Evolutionary conservation across 352 stramenopile species (phyloP), one percentile per base, ranked within the genome.

Genomic region (Globisporangium splendens): DNA sequence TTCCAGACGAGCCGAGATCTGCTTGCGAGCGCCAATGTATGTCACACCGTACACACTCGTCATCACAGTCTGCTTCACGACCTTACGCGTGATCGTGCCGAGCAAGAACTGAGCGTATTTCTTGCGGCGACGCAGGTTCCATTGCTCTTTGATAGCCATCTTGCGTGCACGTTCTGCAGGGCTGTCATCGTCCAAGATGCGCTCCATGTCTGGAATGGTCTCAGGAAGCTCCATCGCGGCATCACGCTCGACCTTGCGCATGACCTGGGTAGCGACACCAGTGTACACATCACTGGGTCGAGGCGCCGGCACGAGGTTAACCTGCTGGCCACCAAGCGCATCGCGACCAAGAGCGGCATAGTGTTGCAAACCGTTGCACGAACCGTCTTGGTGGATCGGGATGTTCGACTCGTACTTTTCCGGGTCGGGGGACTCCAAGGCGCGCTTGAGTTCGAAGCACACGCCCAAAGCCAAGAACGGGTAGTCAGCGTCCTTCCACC

Each of bases 31-130:
- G n/a, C 98, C 98, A 59, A 99, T 98, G 67, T 97, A 99, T 10
- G 98, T 99, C 22, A 99, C 98, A 56, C 98, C 98, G 65, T 99
- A 99, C 31, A 99, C 98, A 59, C 93, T 99, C 22, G 98, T 99
- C 98, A 99, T 99, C 1, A 99, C 97, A 44, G 98, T 99, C 74
- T 99, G 93, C 80, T 99, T 99, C 31, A 99, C 96, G 17, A 99
- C 96, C 73, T 98, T 98, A 31, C 96, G 87, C 60, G 77, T 90
- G 54, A 94, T 94, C 10, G 73, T 85, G 15, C 80, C 84, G 2
- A 89, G 60, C 41, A 94, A 54, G 42, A 94, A 89, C 21, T 83
- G 71, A 18, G 85, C 82, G 50, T 73, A 70, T 53, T 83, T 79
- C 50, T 89, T 85, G 33, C 68, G 75, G 64, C 79, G 71, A 80